Evolutionary conservation across 2,329 filamentous ascomycete species (phyloP), one percentile per base, ranked within the genome.

Genomic region (Claviceps spartinae): DNA sequence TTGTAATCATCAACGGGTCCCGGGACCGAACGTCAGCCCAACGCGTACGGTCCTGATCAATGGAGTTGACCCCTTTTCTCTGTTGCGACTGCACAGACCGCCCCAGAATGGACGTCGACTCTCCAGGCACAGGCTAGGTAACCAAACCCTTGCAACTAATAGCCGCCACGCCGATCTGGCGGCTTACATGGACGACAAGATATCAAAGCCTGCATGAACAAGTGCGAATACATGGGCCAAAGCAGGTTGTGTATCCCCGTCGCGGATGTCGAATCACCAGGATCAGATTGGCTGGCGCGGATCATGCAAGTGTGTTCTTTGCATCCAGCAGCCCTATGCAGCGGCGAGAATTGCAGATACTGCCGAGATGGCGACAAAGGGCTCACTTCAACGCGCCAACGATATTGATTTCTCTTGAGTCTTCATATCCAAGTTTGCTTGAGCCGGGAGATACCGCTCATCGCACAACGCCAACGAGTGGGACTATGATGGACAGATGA

Each of bases 31-130:
- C 18, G 42, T 37, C 44, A 36, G 44, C 16, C 30, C 30, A 34
- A 11, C 30, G 30, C 30, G 30, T 34, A 26, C 45, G 34, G 42
- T 14, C 22, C 20, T 43, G 20, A n/a, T 50, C n/a, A 43, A 20
- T 26, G 20, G 24, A 47, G 8, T n/a, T 22, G 36, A 34, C 36
- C 43, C 44, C 40, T 37, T 37, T 36, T 46, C 48, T 30, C 40
- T 50, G 18, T 36, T 43, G n/a, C 22, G 26, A 49, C 38, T 48
- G 49, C 52, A 49, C 52, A 46, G 49, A 49, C 46, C 49, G 49
- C 40, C 36, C 34, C 16, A 36, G 42, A 26, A 36, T 16, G 7
- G 24, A 26, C 16, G 30, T 47, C 20, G 37, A 18, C 18, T 18
- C 18, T 18, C 18, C 1, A 43, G 45, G 44, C 44, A 48, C 26